Evolutionary conservation across 805 yeast genomes (phyloP).

Genomic region (Kurtzmaniella fragi): DNA sequence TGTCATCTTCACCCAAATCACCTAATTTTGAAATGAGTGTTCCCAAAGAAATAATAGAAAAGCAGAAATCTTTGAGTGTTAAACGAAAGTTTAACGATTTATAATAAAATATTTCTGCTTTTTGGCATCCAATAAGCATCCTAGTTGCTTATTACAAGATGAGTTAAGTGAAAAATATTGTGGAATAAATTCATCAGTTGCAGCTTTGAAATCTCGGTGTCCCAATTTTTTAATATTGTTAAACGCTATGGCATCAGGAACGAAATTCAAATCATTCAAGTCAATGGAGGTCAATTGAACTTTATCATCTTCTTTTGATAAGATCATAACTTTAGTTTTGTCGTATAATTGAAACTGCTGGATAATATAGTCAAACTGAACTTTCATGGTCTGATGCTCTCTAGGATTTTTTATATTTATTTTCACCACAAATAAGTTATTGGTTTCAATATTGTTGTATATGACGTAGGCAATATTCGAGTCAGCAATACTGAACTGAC

Average conservation of each 20-base stretch:
- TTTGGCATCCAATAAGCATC: slow-evolving; percentile 37
- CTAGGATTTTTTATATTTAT: background rate
- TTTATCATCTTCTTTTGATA: slow-evolving; percentile 3
- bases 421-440: background rate
- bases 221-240: background rate
- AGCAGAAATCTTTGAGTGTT: background rate
- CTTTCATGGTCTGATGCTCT: background rate
- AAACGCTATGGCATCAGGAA: slow-evolving; percentile 4
- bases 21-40: too few species aligned
- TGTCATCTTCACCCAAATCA: too few species aligned
- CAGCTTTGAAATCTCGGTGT: slow-evolving; percentile 4
- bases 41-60: too few species aligned
- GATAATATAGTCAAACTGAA: background rate
- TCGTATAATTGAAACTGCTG: background rate
- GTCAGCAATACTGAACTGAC: background rate
- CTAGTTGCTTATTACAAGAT: slow-evolving; percentile 17
- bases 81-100: background rate
- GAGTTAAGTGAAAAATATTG: slow-evolving; percentile 26
- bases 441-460: background rate
- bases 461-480: background rate
- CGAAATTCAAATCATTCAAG: background rate
- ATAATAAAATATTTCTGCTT: slow-evolving; percentile 30
- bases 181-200: slow-evolving; percentile 17
- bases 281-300: background rate
- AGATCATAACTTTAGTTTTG: background rate